A percentile compares a stretch with the other conserved stretches of the same genome.
Evolutionary conservation across 1,139 yeast genomes (phyloP).

Genomic region (Hemisphaericaspora xylofermentans): DNA sequence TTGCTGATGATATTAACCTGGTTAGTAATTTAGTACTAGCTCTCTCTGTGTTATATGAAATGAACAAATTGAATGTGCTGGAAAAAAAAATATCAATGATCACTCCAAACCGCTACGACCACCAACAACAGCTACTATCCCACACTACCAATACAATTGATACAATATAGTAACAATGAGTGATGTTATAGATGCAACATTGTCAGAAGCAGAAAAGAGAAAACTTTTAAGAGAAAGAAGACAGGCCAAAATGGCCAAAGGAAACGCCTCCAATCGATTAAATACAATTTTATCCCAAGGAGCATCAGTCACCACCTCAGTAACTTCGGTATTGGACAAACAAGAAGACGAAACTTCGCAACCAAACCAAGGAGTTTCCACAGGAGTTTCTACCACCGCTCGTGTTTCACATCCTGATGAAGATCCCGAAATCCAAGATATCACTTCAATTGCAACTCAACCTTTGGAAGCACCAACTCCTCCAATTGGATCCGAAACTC

Average conservation of each 20-base stretch:
- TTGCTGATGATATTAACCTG: too few relatives aligned
- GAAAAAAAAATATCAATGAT: too few relatives aligned
- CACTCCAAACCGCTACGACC: too few relatives aligned
- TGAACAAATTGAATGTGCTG: too few relatives aligned
- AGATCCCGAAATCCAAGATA: constrained; percentile 35
- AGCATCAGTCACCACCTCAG: constrained; percentile 35
- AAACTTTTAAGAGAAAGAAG: constrained; percentile 64
- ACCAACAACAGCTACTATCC: too few relatives aligned
- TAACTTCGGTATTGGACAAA: constrained; percentile 39
- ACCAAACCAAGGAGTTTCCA: constrained; percentile 5
- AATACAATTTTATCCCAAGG: constrained; percentile 46
- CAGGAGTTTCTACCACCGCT: constrained; percentile 4
- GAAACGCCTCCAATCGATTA: constrained; percentile 56
- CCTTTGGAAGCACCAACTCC: constrained; percentile 12
- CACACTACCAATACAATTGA: too few relatives aligned
- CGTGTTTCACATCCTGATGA: constrained; percentile 18
- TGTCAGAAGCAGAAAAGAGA: constrained; percentile 64
- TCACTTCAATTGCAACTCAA: constrained; percentile 12
- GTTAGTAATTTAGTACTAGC: too few relatives aligned
- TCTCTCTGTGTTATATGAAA: too few relatives aligned
- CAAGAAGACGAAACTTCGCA: constrained; percentile 10
- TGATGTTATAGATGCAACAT: constrained; percentile 23
- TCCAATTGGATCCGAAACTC: constrained; percentile 10
- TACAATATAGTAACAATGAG: too few relatives aligned
- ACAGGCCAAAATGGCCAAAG: constrained; percentile 64